Base-by-base conservation (phyloP, 2,329 filamentous ascomycete species). In the Stenocarpella maydis region DNA sequence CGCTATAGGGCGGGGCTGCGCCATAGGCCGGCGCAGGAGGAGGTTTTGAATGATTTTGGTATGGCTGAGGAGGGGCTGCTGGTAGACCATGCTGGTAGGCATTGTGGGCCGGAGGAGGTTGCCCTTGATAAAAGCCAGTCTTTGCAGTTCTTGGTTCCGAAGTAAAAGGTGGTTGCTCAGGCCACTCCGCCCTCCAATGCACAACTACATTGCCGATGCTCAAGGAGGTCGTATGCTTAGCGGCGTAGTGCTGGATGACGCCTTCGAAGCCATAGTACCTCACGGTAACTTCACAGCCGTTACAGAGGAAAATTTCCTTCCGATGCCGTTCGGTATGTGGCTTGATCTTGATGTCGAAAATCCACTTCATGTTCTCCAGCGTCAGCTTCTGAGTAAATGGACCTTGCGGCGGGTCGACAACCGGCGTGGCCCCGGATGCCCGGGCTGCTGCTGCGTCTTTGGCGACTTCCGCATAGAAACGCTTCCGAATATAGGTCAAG, bases 321-420 rank as follows among this genome's bases (percentile, higher is more conserved):
- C 89, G 85, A 74, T 86, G 85, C 54, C 83, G 80, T 71, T 93
- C 90, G 3, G 91, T 93, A 66, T 88, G 80, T 28, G 88, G 88
- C 75, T 90, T 92, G 76, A 96, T 85, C 77, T 93, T 94, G 73
- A 87, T 88, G 75, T 95, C 92, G 77, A 92, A 95, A 37, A 95
- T 83, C 89, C 91, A 95, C 78, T 92, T 95, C 92, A 96, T 94
- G 75, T 95, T 94, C 76, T 95, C 92, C 73, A 96, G 80, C 1
- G 90, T 92, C 65, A 95, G 82, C 75, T 86, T 90, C 76, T 88
- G 85, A 31, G 85, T 88, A 74, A 84, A 87, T 8, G 87, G 83
- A 0, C 84, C 86, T 71, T 85, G 81, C 2, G 82, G 80, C 9
- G 85, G 83, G 71, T 91, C 87, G 12, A 77, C 67, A 34, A 78